Percentiles rank a stretch among this genome's conserved stretches.
Conservation (phyloP, 768 basidiomycete species). For the Leccinellum luteum region DNA sequence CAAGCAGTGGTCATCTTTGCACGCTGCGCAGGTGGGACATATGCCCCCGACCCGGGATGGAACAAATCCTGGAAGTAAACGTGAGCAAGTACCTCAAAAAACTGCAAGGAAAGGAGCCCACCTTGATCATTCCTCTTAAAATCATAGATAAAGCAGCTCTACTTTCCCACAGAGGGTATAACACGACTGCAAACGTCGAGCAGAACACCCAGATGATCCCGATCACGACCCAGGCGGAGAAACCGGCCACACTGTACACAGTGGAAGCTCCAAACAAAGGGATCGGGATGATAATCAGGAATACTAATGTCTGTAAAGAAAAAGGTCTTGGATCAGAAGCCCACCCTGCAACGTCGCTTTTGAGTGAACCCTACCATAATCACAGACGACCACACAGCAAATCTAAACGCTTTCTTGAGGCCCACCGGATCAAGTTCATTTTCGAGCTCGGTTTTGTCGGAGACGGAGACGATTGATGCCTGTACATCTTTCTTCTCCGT, state of each 20-base stretch:
- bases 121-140: conserved; percentile 60
- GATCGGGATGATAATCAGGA: conserved; percentile 76
- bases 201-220: conserved; percentile 84
- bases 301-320: conserved; percentile 46
- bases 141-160: conserved; percentile 63
- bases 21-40: conserved; percentile 15
- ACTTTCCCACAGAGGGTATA: conserved; percentile 89
- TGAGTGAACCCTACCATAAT: conserved; percentile 47
- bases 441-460: conserved; percentile 40
- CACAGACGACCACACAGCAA: conserved; percentile 76
- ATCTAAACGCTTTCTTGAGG: conserved; percentile 72
- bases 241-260: conserved; percentile 59
- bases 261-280: conserved; percentile 84
- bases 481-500: conserved; percentile 37
- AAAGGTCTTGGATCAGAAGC: neutral
- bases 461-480: conserved; percentile 35
- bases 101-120: conserved; percentile 18
- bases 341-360: neutral
- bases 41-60: conserved; percentile 41
- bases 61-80: conserved; percentile 38
- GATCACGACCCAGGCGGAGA: conserved; percentile 78
- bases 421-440: conserved; percentile 62
- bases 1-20: neutral
- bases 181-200: conserved; percentile 70
- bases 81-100: neutral